A percentile compares a stretch with the other conserved stretches of the same genome.
Evolutionary conservation across 306 rosid species (phyloP).

Genomic region (Pterocarpus macrocarpus): DNA sequence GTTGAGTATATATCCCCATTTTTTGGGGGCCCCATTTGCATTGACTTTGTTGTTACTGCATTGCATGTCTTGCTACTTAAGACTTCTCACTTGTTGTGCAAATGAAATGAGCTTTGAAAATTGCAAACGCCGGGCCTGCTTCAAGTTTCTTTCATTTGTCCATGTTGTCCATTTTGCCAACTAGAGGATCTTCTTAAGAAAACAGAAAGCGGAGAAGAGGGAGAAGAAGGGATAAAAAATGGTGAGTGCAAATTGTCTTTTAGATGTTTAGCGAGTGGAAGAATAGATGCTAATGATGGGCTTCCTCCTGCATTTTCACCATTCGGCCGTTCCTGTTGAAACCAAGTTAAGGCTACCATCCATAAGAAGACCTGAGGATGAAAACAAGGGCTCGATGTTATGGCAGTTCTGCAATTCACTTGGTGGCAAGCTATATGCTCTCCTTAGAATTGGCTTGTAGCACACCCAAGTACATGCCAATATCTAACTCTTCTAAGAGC

Average conservation of each 20-base stretch:
- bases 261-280: no score
- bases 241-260: neutral
- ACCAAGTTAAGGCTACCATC: no score
- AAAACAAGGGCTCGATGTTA: no score
- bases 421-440: no score
- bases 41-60: neutral
- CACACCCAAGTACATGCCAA: no score
- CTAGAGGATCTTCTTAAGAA: constrained; percentile 3
- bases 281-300: no score
- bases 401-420: no score
- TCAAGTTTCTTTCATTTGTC: neutral
- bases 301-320: no score
- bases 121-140: neutral
- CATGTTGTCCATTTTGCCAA: neutral
- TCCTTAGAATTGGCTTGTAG: no score
- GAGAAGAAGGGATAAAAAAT: neutral
- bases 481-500: no score
- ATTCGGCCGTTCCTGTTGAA: no score
- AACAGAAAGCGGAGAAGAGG: neutral
- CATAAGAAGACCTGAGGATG: no score
- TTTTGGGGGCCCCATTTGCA: neutral
- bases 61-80: neutral
- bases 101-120: neutral
- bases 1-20: constrained; percentile 15
- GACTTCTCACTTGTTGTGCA: neutral